These are phyloP conservation scores for Myxozyma neotropica DNA, from an alignment of 805 yeast genomes.

Conservation along the genomic window DNA sequence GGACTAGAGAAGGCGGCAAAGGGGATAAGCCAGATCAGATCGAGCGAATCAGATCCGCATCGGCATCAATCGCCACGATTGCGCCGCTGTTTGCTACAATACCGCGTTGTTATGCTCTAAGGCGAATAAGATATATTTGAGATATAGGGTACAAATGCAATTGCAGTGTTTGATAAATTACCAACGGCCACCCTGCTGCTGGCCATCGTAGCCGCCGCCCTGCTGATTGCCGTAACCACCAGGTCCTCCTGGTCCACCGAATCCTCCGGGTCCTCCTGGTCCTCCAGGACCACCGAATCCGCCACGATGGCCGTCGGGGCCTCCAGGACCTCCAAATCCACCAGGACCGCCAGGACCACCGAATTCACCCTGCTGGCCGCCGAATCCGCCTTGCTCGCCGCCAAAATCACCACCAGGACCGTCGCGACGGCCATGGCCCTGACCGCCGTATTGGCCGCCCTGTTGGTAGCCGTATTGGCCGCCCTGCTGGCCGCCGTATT, in stretches of 20 bases:
- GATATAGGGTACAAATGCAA: no score
- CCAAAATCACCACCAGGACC: constrained; percentile 15
- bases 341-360: constrained; percentile 22
- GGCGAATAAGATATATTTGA: no score
- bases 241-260: constrained; percentile 10
- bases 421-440: constrained; percentile 14
- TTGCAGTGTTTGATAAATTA: no score
- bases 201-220: neutral
- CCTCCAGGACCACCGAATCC: neutral
- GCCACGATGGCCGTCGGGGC: constrained; percentile 18
- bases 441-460: constrained; percentile 13
- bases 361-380: constrained; percentile 11
- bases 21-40: no score
- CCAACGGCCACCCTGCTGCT: neutral
- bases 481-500: constrained; percentile 4
- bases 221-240: neutral
- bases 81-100: no score
- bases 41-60: no score
- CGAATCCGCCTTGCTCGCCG: constrained; percentile 11
- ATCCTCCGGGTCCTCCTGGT: neutral
- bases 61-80: no score
- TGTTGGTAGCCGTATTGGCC: constrained; percentile 4
- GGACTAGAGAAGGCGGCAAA: no score
- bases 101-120: no score
- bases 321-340: constrained; percentile 21